Evolutionary conservation across 768 basidiomycete species (phyloP).

Genomic region (Trametes cinnabarina): DNA sequence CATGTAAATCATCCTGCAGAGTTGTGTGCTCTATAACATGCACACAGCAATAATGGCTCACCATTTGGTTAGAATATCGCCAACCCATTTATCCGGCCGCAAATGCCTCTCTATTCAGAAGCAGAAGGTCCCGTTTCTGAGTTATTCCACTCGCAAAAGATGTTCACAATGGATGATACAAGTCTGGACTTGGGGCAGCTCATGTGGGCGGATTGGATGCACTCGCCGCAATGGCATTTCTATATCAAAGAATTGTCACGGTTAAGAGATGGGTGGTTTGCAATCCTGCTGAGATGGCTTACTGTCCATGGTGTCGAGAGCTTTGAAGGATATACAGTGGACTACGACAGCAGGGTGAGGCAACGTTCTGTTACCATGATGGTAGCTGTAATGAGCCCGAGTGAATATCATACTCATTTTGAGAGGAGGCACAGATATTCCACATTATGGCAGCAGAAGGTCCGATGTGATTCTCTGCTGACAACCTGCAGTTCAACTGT

Average conservation of each 20-base stretch:
- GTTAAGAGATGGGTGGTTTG: not conserved
- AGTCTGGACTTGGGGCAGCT: not conserved
- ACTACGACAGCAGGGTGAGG: not conserved
- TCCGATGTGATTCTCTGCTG: too few relatives aligned
- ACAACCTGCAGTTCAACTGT: too few relatives aligned
- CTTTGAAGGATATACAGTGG: constrained; percentile 1
- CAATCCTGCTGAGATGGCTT: constrained; percentile 22
- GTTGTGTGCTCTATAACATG: not conserved
- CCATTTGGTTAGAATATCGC: not conserved
- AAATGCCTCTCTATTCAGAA: not conserved
- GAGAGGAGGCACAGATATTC: not conserved
- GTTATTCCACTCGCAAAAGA: not conserved
- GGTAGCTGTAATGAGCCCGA: not conserved
- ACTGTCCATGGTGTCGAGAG: not conserved
- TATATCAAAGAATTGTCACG: constrained; percentile 18
- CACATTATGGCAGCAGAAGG: not conserved
- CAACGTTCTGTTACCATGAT: too few relatives aligned
- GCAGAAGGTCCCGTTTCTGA: not conserved
- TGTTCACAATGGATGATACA: not conserved
- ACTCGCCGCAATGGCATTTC: constrained; percentile 9
- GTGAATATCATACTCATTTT: too few relatives aligned
- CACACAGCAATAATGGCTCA: not conserved
- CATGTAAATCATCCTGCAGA: not conserved
- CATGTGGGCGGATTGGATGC: constrained; percentile 6
- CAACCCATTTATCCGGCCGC: not conserved